A percentile compares a stretch with the other conserved stretches of the same genome.
Conservation (phyloP, 805 yeast genomes). For the Sugiyamaella smithiae region DNA sequence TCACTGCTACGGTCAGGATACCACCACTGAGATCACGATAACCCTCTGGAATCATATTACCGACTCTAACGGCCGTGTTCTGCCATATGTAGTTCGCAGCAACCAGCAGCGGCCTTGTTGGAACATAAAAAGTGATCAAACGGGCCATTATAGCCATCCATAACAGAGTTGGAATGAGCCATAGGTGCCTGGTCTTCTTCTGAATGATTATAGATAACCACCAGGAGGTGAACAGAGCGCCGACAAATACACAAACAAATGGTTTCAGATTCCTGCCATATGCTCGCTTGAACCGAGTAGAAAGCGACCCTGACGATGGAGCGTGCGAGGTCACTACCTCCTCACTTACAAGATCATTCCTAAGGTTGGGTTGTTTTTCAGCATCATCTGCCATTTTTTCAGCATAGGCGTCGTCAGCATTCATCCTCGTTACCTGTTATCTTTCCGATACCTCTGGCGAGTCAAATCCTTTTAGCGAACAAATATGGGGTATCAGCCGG, state of each 20-base stretch:
- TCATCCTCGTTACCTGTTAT: too few species aligned
- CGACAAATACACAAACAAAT: slow-evolving; percentile 29
- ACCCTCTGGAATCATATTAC: slow-evolving; percentile 40
- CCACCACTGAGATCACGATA: slow-evolving; percentile 47
- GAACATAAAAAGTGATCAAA: slow-evolving; percentile 49
- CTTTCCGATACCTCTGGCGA: too few species aligned
- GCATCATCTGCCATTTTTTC: background rate
- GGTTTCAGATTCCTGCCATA: background rate
- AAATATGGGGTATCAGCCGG: too few species aligned
- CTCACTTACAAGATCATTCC: background rate
- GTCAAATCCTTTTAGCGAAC: too few species aligned
- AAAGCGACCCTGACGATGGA: background rate
- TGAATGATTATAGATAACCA: slow-evolving; percentile 56
- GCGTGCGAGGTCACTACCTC: background rate
- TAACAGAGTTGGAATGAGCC: slow-evolving; percentile 58
- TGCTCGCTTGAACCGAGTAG: background rate
- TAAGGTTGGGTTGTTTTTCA: background rate
- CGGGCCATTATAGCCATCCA: slow-evolving; percentile 52
- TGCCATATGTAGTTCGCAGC: slow-evolving; percentile 34
- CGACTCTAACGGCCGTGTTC: slow-evolving; percentile 29
- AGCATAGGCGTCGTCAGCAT: background rate
- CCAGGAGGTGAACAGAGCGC: slow-evolving; percentile 50
- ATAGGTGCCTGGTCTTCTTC: slow-evolving; percentile 45
- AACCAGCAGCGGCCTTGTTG: slow-evolving; percentile 34
- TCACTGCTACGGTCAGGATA: slow-evolving; percentile 43